Evolutionary conservation across 768 basidiomycete species (phyloP).

Genomic region (Russula ochroleuca): DNA sequence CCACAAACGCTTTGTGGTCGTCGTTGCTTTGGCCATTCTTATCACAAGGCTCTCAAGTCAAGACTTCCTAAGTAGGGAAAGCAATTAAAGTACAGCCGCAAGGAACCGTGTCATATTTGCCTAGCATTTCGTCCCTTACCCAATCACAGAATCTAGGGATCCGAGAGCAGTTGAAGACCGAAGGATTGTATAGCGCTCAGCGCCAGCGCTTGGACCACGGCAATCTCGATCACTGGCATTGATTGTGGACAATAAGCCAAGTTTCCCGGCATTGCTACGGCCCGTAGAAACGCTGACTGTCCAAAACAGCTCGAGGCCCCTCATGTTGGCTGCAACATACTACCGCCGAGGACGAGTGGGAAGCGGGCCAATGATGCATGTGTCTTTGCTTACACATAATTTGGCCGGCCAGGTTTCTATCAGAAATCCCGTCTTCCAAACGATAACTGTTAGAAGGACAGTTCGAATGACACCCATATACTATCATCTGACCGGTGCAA

Average conservation of each 20-base stretch:
- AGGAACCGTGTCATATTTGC: neutral
- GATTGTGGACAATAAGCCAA: neutral
- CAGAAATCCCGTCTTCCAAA: neutral
- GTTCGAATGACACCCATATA: neutral
- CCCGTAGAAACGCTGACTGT: neutral
- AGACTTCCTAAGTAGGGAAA: too few species aligned
- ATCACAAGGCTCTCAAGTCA: too few species aligned
- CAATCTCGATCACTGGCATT: neutral
- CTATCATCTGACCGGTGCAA: neutral
- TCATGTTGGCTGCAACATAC: too few species aligned
- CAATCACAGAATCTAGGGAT: neutral
- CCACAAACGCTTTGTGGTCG: neutral
- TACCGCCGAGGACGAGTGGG: neutral
- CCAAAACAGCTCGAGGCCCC: too few species aligned
- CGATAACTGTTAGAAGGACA: neutral
- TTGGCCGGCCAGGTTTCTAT: neutral
- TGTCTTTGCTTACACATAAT: neutral
- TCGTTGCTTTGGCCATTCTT: neutral
- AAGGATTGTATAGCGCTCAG: neutral
- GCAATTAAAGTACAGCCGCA: too few species aligned
- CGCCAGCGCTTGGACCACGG: neutral
- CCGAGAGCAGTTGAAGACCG: too few species aligned
- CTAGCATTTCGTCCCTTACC: neutral
- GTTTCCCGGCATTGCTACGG: neutral
- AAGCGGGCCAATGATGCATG: too few species aligned